Conservation (phyloP, 2,329 filamentous ascomycete species). For the Periconia macrospinosa region DNA sequence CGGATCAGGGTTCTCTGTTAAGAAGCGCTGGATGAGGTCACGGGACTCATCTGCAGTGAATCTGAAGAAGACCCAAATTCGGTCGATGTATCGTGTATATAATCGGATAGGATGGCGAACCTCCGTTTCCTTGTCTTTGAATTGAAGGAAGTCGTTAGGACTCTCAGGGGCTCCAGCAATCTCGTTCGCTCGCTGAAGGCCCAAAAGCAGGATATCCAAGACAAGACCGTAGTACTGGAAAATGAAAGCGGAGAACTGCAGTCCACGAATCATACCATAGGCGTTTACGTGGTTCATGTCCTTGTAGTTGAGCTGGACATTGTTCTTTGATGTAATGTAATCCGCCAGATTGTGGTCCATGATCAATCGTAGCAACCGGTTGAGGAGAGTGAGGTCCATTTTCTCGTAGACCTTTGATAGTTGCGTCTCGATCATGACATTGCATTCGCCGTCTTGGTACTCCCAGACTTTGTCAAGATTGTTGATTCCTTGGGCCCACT, state of each 20-base stretch:
- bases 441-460: conserved; percentile 89
- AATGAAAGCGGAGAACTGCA: conserved; percentile 97
- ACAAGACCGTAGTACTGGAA: conserved; percentile 99
- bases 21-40: conserved; percentile 93
- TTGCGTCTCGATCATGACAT: conserved; percentile 97
- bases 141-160: conserved; percentile 97
- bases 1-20: conserved; percentile 96
- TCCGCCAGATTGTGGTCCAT: conserved; percentile 99
- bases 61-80: conserved; percentile 96
- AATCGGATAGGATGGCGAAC: conserved; percentile 91
- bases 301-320: conserved; percentile 98
- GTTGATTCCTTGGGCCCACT: conserved; percentile 99
- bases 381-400: conserved; percentile 93
- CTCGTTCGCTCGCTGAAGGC: conserved; percentile 94
- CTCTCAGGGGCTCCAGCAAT: conserved; percentile 92
- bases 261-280: conserved; percentile 95
- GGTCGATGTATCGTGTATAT: conserved; percentile 98
- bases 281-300: conserved; percentile 99
- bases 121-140: conserved; percentile 90
- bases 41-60: conserved; percentile 93
- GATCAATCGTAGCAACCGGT: conserved; percentile 87
- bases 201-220: conserved; percentile 87
- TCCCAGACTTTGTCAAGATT: conserved; percentile 96
- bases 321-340: conserved; percentile 99
- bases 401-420: conserved; percentile 99